Conservation (phyloP, 1,284 basidiomycete species). For the Cutaneotrichosporon dermatis region DNA sequence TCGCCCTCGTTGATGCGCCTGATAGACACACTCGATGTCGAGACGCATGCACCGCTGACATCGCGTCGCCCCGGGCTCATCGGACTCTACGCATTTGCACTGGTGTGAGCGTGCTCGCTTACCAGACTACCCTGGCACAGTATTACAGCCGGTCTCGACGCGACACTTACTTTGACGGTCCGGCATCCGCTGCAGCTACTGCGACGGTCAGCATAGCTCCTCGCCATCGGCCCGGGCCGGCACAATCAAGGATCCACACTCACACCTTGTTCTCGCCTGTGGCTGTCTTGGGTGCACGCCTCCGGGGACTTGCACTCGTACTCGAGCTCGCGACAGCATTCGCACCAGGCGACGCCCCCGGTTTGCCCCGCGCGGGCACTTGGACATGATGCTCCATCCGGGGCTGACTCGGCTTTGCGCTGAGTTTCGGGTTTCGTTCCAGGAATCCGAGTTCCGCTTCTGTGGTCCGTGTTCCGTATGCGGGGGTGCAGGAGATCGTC, state of each 20-base stretch:
- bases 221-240: too few species aligned
- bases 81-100: constrained; percentile 22
- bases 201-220: not conserved
- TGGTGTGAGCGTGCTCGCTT: constrained; percentile 1
- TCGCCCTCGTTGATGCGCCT: constrained; percentile 21
- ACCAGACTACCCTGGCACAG: too few species aligned
- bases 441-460: too few species aligned
- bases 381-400: too few species aligned
- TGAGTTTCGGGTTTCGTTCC: too few species aligned
- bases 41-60: constrained; percentile 21
- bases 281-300: constrained; percentile 2
- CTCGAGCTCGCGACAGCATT: not conserved
- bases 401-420: too few species aligned
- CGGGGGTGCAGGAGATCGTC: too few species aligned
- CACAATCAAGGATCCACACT: not conserved
- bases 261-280: constrained; percentile 6
- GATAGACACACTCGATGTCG: constrained; percentile 17
- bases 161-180: constrained; percentile 13
- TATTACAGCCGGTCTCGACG: too few species aligned
- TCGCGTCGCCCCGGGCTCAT: constrained; percentile 6
- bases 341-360: too few species aligned
- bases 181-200: constrained; percentile 22
- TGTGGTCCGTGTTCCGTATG: too few species aligned
- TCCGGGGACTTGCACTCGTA: not conserved
- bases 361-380: too few species aligned